Percentiles rank a stretch among this genome's conserved stretches.
phyloP scores from a whole-genome alignment of 2,329 filamentous ascomycete species.

The Aspergillus alliaceus region DNA sequence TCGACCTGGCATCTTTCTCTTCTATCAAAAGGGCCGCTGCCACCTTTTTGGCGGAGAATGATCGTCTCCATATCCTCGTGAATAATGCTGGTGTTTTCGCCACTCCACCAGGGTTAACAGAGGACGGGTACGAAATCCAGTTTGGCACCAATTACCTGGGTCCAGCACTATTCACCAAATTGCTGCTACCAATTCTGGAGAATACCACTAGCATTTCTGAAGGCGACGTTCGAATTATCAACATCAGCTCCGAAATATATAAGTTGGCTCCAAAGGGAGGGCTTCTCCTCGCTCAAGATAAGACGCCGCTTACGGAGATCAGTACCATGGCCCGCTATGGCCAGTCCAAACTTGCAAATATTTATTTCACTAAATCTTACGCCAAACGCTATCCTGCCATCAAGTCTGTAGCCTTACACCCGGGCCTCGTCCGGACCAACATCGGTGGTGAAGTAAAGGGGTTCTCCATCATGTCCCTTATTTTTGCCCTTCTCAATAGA shows the following conservation, averaged over 20 bases:
- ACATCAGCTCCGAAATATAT: slow-evolving; percentile 14
- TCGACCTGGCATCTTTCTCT: slow-evolving; percentile 17
- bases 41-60: slow-evolving; percentile 3
- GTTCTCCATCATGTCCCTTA: no score
- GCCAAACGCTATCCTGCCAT: slow-evolving; percentile 7
- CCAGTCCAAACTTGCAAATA: slow-evolving; percentile 19
- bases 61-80: slow-evolving; percentile 28
- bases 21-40: slow-evolving; percentile 14
- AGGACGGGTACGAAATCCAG: slow-evolving; percentile 32
- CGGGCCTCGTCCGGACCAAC: slow-evolving; percentile 9
- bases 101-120: slow-evolving; percentile 19
- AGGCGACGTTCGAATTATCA: no score
- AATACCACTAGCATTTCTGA: no score
- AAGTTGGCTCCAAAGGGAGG: no score
- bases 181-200: slow-evolving; percentile 22
- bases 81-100: slow-evolving; percentile 34
- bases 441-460: no score
- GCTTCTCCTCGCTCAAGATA: no score
- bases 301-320: slow-evolving; percentile 8
- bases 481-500: no score
- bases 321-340: slow-evolving; percentile 16
- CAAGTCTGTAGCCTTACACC: slow-evolving; percentile 8
- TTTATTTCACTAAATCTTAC: slow-evolving; percentile 11
- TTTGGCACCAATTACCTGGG: slow-evolving; percentile 33
- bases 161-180: slow-evolving; percentile 25